These are phyloP conservation scores for Blastocystis sp. DNA, from an alignment of 352 stramenopile genomes.

Conservation along the genomic window DNA sequence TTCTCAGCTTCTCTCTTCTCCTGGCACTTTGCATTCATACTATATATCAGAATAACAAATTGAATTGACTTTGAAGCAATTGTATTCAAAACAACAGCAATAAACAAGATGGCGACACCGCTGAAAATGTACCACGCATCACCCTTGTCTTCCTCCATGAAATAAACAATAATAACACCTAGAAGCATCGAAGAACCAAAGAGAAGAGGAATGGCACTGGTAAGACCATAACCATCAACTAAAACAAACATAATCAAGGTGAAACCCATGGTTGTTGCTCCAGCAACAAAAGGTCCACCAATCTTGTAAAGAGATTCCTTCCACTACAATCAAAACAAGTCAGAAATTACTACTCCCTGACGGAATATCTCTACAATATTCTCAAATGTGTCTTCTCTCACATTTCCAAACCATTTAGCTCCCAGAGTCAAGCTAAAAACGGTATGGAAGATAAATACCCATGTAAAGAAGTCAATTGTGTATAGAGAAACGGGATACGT, in stretches of 20 bases:
- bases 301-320: not conserved
- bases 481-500: slow-evolving; percentile 58
- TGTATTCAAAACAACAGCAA: slow-evolving; percentile 48
- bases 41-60: not conserved
- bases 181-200: slow-evolving; percentile 61
- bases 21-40: slow-evolving; percentile 56
- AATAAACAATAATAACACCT: slow-evolving; percentile 54
- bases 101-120: slow-evolving; percentile 38
- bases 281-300: slow-evolving; percentile 45
- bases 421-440: slow-evolving; percentile 53
- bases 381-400: not conserved
- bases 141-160: slow-evolving; percentile 25
- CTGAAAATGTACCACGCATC: slow-evolving; percentile 9
- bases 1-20: slow-evolving; percentile 13
- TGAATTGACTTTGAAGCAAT: slow-evolving; percentile 39
- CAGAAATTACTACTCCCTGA: not conserved
- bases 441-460: slow-evolving; percentile 52
- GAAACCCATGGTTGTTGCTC: slow-evolving; percentile 42
- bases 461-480: slow-evolving; percentile 58
- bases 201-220: slow-evolving; percentile 58
- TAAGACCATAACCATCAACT: slow-evolving; percentile 52
- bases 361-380: slow-evolving; percentile 52
- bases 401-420: slow-evolving; percentile 1
- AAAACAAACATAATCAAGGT: slow-evolving; percentile 59
- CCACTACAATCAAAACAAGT: slow-evolving; percentile 8